Percentiles rank a stretch among this genome's conserved stretches.
These are phyloP conservation scores for Sophora flavescens DNA, from an alignment of 306 rosid species.

Conservation along the genomic window DNA sequence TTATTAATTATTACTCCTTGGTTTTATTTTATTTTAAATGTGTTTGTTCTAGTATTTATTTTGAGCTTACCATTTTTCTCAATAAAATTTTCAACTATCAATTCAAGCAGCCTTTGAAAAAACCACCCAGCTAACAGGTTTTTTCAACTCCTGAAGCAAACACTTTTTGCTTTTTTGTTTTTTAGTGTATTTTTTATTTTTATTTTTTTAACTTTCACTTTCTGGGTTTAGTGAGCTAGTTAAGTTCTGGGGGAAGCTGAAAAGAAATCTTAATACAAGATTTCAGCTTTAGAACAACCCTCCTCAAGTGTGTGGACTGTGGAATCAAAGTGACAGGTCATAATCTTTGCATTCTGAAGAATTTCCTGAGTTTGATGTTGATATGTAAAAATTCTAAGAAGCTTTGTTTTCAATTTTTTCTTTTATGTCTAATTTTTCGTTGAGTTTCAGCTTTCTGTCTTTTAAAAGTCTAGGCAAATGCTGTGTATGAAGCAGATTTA, in stretches of 20 bases:
- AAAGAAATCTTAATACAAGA: conserved; percentile 42
- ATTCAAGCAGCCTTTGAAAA: conserved; percentile 67
- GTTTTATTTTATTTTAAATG: conserved; percentile 35
- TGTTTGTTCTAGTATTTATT: conserved; percentile 50
- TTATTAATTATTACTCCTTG: conserved; percentile 15
- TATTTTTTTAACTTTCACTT: conserved; percentile 41
- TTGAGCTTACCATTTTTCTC: conserved; percentile 44
- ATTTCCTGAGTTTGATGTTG: conserved; percentile 49
- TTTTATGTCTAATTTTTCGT: conserved; percentile 32
- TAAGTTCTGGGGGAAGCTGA: conserved; percentile 50
- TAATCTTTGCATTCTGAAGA: conserved; percentile 61
- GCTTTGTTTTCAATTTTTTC: not conserved
- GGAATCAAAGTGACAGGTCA: conserved; percentile 62
- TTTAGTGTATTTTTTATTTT: too few species aligned
- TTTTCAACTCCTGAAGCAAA: conserved; percentile 47
- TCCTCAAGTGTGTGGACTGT: conserved; percentile 55
- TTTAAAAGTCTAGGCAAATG: conserved; percentile 42
- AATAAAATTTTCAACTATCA: conserved; percentile 48
- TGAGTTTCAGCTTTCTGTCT: conserved; percentile 49
- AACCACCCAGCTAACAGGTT: conserved; percentile 58
- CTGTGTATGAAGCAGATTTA: conserved; percentile 46
- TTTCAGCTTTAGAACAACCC: conserved; percentile 55
- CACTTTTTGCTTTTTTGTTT: conserved; percentile 42
- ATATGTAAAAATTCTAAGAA: conserved; percentile 34
- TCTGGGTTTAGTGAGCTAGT: conserved; percentile 42